These are phyloP conservation scores for Syzygium aqueum DNA, from an alignment of 345 rosid genomes.

Conservation along the genomic window DNA sequence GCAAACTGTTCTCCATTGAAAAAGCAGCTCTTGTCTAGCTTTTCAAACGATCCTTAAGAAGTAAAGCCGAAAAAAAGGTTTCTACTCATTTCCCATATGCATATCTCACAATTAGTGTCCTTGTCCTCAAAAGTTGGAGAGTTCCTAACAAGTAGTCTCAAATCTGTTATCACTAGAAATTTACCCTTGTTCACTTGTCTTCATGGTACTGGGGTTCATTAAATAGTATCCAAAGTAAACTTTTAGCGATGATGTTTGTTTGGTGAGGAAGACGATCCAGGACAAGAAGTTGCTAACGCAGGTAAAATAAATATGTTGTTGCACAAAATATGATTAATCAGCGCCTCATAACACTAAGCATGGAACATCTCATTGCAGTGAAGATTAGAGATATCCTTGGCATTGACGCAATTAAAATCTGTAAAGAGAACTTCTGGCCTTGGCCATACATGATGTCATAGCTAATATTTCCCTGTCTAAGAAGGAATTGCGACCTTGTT, in stretches of 20 bases:
- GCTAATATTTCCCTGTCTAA: not conserved
- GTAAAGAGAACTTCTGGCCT: not conserved
- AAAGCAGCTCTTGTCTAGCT: not conserved
- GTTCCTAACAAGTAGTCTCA: not conserved
- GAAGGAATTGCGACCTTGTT: not conserved
- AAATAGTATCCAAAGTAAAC: not conserved
- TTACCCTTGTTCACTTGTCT: not conserved
- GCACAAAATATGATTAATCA: not conserved
- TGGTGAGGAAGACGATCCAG: not conserved
- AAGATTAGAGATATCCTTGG: not conserved
- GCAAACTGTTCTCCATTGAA: not conserved
- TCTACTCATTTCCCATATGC: not conserved
- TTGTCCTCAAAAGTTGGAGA: not conserved
- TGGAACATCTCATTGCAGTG: not conserved
- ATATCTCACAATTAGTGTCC: not conserved
- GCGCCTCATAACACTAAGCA: not conserved
- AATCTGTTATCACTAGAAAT: not conserved
- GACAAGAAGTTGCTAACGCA: not conserved
- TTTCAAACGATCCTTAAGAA: not conserved
- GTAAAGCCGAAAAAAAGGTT: not conserved
- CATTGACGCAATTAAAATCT: not conserved
- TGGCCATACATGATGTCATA: not conserved
- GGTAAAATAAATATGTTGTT: not conserved
- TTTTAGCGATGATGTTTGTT: not conserved
- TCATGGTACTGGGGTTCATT: not conserved